These are phyloP conservation scores for Cryptococcus deneoformans DNA, from an alignment of 1,284 basidiomycete genomes.

Conservation along the genomic window DNA sequence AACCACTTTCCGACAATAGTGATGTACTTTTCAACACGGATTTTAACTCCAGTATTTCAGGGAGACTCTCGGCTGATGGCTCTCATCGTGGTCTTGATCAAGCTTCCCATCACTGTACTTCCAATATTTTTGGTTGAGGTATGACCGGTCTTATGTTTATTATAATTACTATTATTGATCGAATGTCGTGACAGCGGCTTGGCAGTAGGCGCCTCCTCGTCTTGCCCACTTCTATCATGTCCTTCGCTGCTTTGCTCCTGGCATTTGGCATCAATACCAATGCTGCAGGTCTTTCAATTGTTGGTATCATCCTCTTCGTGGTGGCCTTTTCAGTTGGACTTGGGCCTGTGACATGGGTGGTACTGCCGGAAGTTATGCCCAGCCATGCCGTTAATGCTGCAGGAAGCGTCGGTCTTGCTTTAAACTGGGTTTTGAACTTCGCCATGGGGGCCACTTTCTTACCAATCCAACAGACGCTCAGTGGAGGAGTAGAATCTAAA, in stretches of 20 bases:
- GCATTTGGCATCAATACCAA: conserved; percentile 34
- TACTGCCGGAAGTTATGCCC: conserved; percentile 39
- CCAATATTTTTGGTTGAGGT: conserved; percentile 51
- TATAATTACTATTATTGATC: neutral
- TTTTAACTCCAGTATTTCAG: conserved; percentile 45
- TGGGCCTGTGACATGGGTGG: conserved; percentile 44
- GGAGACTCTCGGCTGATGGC: conserved; percentile 38
- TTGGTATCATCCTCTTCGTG: conserved; percentile 34
- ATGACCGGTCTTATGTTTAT: conserved; percentile 1
- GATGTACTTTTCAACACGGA: conserved; percentile 49
- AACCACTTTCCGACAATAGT: conserved; percentile 15
- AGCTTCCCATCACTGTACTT: conserved; percentile 50
- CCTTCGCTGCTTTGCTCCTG: conserved; percentile 21
- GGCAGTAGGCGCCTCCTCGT: conserved; percentile 29
- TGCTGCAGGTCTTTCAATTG: conserved; percentile 16
- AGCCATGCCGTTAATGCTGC: conserved; percentile 32
- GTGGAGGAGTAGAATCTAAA: conserved; percentile 14
- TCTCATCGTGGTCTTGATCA: conserved; percentile 42
- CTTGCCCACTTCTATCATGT: conserved; percentile 27
- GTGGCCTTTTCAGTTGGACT: conserved; percentile 35
- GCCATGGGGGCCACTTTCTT: conserved; percentile 34
- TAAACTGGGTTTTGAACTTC: conserved; percentile 42
- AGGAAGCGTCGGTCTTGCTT: conserved; percentile 31
- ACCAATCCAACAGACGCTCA: conserved; percentile 33
- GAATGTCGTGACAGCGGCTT: conserved; percentile 15